A percentile compares a stretch with the other conserved stretches of the same genome.
These are phyloP conservation scores for Stenocarpella maydis DNA, from an alignment of 2,329 filamentous ascomycete genomes.

Conservation along the genomic window DNA sequence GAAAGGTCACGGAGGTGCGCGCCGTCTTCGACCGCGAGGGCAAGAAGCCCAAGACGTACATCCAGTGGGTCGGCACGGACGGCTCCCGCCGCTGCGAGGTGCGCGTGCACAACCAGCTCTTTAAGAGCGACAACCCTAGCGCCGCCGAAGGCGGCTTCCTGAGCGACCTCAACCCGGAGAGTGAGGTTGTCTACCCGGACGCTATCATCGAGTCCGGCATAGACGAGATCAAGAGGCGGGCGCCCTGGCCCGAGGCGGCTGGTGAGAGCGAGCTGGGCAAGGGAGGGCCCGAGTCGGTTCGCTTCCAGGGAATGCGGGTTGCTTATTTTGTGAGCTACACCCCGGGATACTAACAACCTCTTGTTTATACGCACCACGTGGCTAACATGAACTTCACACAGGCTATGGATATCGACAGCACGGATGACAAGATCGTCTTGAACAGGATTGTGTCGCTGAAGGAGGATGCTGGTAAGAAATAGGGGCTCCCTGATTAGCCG, in stretches of 20 bases:
- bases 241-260: conserved; percentile 83
- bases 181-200: conserved; percentile 78
- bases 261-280: conserved; percentile 71
- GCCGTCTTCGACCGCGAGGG: conserved; percentile 33
- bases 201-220: conserved; percentile 87
- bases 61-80: conserved; percentile 67
- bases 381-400: conserved; percentile 40
- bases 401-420: conserved; percentile 81
- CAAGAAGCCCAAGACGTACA: conserved; percentile 54
- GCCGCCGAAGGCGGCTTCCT: conserved; percentile 82
- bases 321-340: conserved; percentile 75
- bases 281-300: conserved; percentile 75
- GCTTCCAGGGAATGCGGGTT: conserved; percentile 91
- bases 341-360: not conserved
- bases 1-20: conserved; percentile 44
- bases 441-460: conserved; percentile 94
- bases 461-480: conserved; percentile 78
- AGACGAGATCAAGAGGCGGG: conserved; percentile 74
- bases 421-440: conserved; percentile 80
- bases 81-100: conserved; percentile 35
- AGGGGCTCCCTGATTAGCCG: not conserved
- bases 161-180: conserved; percentile 83
- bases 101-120: conserved; percentile 34
- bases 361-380: not conserved
- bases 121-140: conserved; percentile 81